Base-by-base conservation (phyloP, 2,329 filamentous ascomycete genomes). In the Penicillium frequentans region DNA sequence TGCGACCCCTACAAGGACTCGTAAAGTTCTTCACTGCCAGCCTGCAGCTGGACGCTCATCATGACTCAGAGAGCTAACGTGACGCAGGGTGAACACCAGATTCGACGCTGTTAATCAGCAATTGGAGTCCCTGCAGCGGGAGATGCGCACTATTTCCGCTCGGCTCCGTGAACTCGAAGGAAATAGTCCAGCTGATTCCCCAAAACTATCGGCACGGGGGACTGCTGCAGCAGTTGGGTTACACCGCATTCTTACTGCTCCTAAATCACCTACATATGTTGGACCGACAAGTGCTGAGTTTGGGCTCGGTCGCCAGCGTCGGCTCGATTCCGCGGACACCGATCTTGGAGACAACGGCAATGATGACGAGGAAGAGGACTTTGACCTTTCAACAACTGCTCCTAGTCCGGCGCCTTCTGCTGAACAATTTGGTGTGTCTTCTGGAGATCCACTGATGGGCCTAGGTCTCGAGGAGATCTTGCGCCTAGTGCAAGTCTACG, bases 391-490 rank as follows among this genome's bases (percentile, higher is more conserved):
- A 19, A 63, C 63, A 0, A 45, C 58, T 9, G 60, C 61, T 2
- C 57, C 55, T 2, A 70, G 67, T 33, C 63, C 64, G 0, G 58
- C 59, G 21, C 63, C 67, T 29, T 61, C 66, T 21, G 59, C 67
- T 49, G 56, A 72, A 7, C 60, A 63, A 8, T 67, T 61, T 21
- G 44, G 43, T 13, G 76, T 76, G 60, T 70, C 64, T 9, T 72
- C 75, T 56, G 78, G 82, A 58, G 91, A 96, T 67, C 90, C 90
- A 0, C 81, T 96, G 14, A 90, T 90, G 81, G 83, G 85, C 16
- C 82, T 95, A 37, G 84, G 84, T 43, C 85, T 87, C 67, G 85
- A 90, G 43, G 91, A 97, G 69, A 90, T 93, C 64, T 73, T 93
- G 11, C 85, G 90, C 0, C 76, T 96, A 14, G 89, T 90, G 59